Base-by-base conservation (phyloP, 768 basidiomycete species). In the Tylopilus intermedius region DNA sequence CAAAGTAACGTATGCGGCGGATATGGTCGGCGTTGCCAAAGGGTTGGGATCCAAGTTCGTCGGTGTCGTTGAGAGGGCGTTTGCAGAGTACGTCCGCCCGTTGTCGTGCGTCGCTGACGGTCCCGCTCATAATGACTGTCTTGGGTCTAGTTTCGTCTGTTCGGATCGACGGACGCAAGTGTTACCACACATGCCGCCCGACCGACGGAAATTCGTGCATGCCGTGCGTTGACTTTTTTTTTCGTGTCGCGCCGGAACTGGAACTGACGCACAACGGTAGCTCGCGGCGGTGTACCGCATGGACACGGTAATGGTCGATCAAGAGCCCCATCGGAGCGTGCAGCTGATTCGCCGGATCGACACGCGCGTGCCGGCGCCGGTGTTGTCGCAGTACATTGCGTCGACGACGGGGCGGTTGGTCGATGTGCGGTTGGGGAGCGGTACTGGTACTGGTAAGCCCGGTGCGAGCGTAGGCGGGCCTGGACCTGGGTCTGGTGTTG, bases 291-390 rank as follows among this genome's bases (percentile, higher is more conserved):
- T 86, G 5, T 98, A 95, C 65, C 78, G 90, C 18, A 81, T 97
- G 66, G 87, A 90, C 55, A 83, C 86, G 0, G 81, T 88, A 59
- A 82, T 93, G 74, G 81, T 99, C 18, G 95, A 97, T 66, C 88
- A 88, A 61, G 95, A 96, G 60, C 95, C 95, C 0, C 79, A 88
- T 62, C 76, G 90, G 45, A 86, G 90, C 58, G 87, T 95, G 2
- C 87, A 91, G 64, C 79, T 96, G 45, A 73, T 90, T 46, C 79
- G 90, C 32, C 80, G 91, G 13, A 70, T 94, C 44, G 94, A 96
- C 66, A 86, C 92, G 0, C 82, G 90, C 22, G 71, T 90, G 5
- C 93, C 94, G 0, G 65, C 60, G 1, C 89, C 90, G 1, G 71
- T 85, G 4, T 76, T 97, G 6, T 91, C 90, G 1, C 62, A 67